These are phyloP conservation scores for Austroboletus niveus DNA, from an alignment of 1,284 basidiomycete genomes.

Conservation along the genomic window DNA sequence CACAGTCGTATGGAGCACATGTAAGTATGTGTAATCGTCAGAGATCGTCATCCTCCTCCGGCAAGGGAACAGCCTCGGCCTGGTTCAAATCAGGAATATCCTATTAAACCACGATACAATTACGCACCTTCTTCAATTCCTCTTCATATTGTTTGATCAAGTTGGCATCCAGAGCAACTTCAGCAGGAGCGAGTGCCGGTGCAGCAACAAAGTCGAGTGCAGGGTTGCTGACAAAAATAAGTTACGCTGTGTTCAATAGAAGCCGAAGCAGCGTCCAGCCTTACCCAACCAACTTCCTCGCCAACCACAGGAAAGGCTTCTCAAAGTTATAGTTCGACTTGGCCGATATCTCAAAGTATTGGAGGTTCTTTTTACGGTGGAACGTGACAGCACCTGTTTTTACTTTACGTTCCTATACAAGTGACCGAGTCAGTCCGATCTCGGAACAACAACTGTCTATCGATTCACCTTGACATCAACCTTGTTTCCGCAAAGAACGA, in stretches of 20 bases:
- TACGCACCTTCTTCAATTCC: constrained; percentile 68
- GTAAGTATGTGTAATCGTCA: constrained; percentile 35
- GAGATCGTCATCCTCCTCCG: constrained; percentile 78
- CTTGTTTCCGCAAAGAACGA: constrained; percentile 99
- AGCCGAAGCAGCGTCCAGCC: constrained; percentile 28
- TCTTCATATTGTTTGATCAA: constrained; percentile 85
- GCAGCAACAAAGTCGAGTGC: constrained; percentile 95
- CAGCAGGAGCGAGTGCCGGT: constrained; percentile 92
- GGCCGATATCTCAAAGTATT: constrained; percentile 99
- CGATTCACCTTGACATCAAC: constrained; percentile 93
- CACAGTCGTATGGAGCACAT: constrained; percentile 20
- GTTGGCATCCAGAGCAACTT: constrained; percentile 80
- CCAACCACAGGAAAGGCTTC: constrained; percentile 99
- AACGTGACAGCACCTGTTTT: constrained; percentile 99
- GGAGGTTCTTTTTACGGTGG: constrained; percentile 99
- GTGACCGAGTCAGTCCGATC: constrained; percentile 6
- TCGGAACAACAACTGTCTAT: neutral
- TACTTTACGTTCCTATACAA: constrained; percentile 92
- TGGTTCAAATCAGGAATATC: constrained; percentile 28
- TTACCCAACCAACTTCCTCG: constrained; percentile 95
- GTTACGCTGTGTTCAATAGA: neutral
- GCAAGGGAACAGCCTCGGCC: constrained; percentile 75
- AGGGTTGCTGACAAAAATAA: constrained; percentile 60
- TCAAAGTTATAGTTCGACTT: constrained; percentile 99
- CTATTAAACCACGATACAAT: neutral